Percentiles rank a stretch among this genome's conserved stretches.
Conservation (phyloP, 1,139 yeast species). For the Geotrichum citri-aurantii region DNA sequence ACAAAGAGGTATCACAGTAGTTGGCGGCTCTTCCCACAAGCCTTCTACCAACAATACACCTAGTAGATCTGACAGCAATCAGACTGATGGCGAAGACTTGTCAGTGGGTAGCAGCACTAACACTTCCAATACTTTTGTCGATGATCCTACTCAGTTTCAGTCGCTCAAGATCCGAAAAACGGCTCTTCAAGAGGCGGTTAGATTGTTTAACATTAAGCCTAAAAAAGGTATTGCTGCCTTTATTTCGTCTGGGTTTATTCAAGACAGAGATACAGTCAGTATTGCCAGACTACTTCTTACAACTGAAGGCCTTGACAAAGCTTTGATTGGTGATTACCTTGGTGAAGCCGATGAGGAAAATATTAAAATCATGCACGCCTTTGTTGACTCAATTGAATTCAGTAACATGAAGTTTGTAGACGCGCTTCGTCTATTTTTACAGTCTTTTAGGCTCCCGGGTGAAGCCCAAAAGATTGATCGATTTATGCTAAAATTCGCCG, state of each 20-base stretch:
- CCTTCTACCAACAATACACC: not conserved
- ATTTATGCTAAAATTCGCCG: conserved; percentile 94
- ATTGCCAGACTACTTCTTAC: conserved; percentile 70
- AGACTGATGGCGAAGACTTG: conserved; percentile 17
- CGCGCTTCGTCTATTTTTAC: conserved; percentile 78
- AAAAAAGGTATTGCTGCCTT: conserved; percentile 68
- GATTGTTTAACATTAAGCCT: conserved; percentile 78
- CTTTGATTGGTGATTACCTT: conserved; percentile 80
- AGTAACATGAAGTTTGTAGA: conserved; percentile 64
- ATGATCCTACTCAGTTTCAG: conserved; percentile 83
- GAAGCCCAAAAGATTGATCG: conserved; percentile 98
- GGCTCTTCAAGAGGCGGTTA: conserved; percentile 59
- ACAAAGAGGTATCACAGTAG: conserved; percentile 56
- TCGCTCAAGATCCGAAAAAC: conserved; percentile 78
- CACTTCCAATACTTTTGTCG: conserved; percentile 31
- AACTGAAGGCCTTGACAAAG: conserved; percentile 79
- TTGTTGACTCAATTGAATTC: conserved; percentile 85
- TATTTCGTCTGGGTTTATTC: conserved; percentile 57
- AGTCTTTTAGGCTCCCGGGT: conserved; percentile 89
- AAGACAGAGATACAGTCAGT: conserved; percentile 52
- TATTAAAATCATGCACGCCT: conserved; percentile 84
- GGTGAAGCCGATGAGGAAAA: conserved; percentile 85
- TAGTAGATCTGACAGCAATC: conserved; percentile 1
- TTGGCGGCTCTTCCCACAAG: conserved; percentile 15
- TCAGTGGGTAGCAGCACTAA: conserved; percentile 8